Evolutionary conservation across 1,139 yeast genomes (phyloP), one percentile per base, ranked within the genome.

Genomic region (Lodderomyces orthopsilosis): DNA sequence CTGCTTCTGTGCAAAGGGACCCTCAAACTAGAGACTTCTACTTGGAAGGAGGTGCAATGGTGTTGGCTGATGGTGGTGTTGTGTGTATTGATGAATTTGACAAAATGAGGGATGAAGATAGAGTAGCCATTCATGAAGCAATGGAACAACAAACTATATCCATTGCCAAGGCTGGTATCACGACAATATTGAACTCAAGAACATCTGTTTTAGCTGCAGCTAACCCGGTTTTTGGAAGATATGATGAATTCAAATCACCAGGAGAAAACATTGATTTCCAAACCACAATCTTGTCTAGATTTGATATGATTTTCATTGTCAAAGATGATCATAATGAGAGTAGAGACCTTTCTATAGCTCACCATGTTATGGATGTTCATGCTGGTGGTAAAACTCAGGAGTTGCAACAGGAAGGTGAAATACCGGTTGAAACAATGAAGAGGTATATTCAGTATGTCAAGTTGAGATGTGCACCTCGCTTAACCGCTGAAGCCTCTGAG

Each of bases 101-200:
- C 67, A 93, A 93, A 69, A 93, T 93, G 99, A 78, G 98, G 65
- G 99, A 94, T 59, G 98, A 93, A 63, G 98, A 94, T 65, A 79
- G 99, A 63, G 98, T 93, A 32, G 98, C 98, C 0, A 94, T 93
- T 55, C 99, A 93, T 65, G 99, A 93, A 74, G 98, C 98, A 7
- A 93, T 93, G 99, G 99, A 93, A 70, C 99, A 93, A 66, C 99
- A 93, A 67, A 93, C 98, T 0, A 93, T 93, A 52, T 91, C 98
- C n/a, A 90, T 93, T 62, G 98, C 98, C 38, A 93, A 93, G 63
- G 99, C 99, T 8, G 99, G 99, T 63, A 93, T 93, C 55, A 93
- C 98, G 3, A 94, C 99, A 0, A 90, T 93, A 45, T 75, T 93
- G 52, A 93, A 93, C 63, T 91, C 98, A 2, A 78, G 99, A 68